A percentile compares a stretch with the other conserved stretches of the same genome.
These are phyloP conservation scores for Eucalyptus urophylla DNA, from an alignment of 345 rosid genomes.

Conservation along the genomic window DNA sequence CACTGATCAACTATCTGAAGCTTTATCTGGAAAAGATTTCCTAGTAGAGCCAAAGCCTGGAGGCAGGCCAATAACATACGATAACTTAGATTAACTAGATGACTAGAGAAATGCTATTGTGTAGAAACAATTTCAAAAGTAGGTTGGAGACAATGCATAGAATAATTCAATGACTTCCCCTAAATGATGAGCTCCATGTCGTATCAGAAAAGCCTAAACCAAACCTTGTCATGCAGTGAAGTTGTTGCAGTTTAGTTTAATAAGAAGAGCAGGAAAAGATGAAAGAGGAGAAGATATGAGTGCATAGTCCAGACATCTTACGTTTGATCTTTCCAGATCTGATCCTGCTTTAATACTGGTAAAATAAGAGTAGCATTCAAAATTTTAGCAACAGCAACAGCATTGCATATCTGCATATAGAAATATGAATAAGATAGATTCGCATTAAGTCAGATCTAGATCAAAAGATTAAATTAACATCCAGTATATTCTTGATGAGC, in stretches of 20 bases:
- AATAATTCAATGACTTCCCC: background rate
- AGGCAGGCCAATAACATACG: background rate
- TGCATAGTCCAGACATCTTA: slow-evolving; percentile 12
- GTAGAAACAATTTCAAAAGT: background rate
- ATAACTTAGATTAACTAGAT: background rate
- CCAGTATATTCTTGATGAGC: background rate
- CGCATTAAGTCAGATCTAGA: background rate
- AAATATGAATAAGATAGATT: background rate
- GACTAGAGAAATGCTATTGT: background rate
- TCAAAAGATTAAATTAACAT: background rate
- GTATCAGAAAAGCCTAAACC: background rate
- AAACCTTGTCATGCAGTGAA: background rate
- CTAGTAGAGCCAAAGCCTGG: background rate
- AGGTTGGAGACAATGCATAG: background rate
- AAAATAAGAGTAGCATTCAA: slow-evolving; percentile 96
- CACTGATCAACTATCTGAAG: background rate
- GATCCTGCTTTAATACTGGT: slow-evolving; percentile 98
- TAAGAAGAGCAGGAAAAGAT: background rate
- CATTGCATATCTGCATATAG: slow-evolving; percentile 90
- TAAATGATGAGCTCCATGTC: background rate
- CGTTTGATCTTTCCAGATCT: slow-evolving; percentile 99
- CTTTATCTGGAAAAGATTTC: background rate
- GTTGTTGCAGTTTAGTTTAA: background rate
- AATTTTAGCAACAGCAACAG: slow-evolving; percentile 98
- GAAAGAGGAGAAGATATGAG: background rate